phyloP scores from a whole-genome alignment of 768 basidiomycete genomes.

The Russula olivacea region DNA sequence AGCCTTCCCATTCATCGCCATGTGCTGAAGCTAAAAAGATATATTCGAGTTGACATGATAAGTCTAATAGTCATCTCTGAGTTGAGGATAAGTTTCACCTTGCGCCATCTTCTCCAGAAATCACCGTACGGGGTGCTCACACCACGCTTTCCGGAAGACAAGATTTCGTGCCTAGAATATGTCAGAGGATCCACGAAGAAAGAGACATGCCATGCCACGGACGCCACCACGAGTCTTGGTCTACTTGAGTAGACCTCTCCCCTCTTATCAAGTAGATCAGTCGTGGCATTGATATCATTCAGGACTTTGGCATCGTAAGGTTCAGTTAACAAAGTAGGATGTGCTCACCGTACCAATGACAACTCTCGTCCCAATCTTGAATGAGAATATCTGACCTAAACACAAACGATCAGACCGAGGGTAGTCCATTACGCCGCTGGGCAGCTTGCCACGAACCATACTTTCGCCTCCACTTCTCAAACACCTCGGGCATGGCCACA shows the following conservation, averaged over 20 bases:
- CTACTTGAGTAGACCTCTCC: conserved; percentile 24
- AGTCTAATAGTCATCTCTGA: neutral
- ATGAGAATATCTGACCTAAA: conserved; percentile 22
- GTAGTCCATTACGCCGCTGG: too few relatives aligned
- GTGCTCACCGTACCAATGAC: conserved; percentile 2
- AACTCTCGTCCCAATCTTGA: conserved; percentile 7
- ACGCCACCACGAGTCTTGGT: conserved; percentile 21
- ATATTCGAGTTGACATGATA: neutral
- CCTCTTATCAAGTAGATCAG: conserved; percentile 20
- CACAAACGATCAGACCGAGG: neutral
- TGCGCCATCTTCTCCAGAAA: conserved; percentile 16
- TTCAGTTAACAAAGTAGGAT: neutral
- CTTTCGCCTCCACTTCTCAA: conserved; percentile 6
- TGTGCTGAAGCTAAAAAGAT: conserved; percentile 10
- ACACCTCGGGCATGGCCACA: neutral
- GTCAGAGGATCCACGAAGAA: neutral
- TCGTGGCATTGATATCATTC: conserved; percentile 1
- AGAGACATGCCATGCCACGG: neutral
- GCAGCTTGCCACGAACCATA: neutral
- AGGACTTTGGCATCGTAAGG: conserved; percentile 8
- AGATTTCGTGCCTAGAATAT: conserved; percentile 14
- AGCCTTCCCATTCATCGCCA: conserved; percentile 11
- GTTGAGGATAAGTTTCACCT: neutral
- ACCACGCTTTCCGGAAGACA: conserved; percentile 17
- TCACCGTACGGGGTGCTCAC: conserved; percentile 10